Base-by-base conservation (phyloP, 169 alveolate species). In the Plasmodium berghei region DNA sequence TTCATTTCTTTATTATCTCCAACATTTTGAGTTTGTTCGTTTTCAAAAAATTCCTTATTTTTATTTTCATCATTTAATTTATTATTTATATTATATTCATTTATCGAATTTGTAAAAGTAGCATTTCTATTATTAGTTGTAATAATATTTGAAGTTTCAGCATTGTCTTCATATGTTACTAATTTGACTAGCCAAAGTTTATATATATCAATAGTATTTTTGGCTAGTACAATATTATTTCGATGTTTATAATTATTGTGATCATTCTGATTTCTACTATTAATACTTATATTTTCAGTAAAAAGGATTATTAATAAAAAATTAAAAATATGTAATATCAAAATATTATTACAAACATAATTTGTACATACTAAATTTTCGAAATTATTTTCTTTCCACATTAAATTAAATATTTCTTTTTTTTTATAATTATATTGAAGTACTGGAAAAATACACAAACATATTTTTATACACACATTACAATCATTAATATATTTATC, bases 211-310 rank as follows among this genome's bases (percentile, higher is more conserved):
- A 69, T 49, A 22, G 58, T 46, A 69, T 69, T 69, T 69, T 69
- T 69, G 1, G 40, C 77, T 18, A 69, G 12, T 3, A 24, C 46
- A 12, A 10, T 12, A 61, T 22, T 22, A 22, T 12, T 12, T 61
- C 34, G 0, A 20, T 24, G 42, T 14, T 61, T 8, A n/a, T 61
- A 10, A 12, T 20, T 72, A 4, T 9, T 16, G 9, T 26, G 28
- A 16, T 62, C 61, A 48, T 49, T 16, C 9, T 12, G 0, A 24
- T 10, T 46, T 22, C 12, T 40, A 14, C 18, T 28, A 42, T 46
- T 42, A 24, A 83, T 83, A 40, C 90, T 28, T 45, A 83, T 20
- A 67, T 71, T 72, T 67, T 83, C 90, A 26, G 90, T 83, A 52
- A 83, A 83, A 6, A 83, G 46, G 8, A 61, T 16, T n/a, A 83